phyloP scores from a whole-genome alignment of 352 stramenopile species.

The Globisporangium irregulare region DNA sequence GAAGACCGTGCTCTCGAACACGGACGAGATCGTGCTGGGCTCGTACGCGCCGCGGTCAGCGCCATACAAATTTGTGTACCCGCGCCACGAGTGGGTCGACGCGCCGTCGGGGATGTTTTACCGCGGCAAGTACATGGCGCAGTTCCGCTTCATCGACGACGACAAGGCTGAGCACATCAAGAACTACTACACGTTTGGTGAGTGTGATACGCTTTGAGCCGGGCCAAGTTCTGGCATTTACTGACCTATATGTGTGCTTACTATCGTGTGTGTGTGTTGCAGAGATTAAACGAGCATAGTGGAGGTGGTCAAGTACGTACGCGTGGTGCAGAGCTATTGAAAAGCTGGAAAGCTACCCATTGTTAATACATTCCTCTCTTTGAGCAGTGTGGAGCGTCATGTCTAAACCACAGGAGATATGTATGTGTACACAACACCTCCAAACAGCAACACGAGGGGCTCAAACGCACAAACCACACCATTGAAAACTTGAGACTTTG shows the following conservation, averaged over 20 bases:
- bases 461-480: too few relatives aligned
- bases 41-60: conserved; percentile 76
- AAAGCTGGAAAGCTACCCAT: background rate
- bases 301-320: background rate
- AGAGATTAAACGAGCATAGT: conserved; percentile 64
- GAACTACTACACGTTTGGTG: conserved; percentile 76
- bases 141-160: conserved; percentile 71
- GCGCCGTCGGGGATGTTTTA: conserved; percentile 85
- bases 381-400: too few relatives aligned
- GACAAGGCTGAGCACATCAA: conserved; percentile 68
- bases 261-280: conserved; percentile 5
- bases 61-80: conserved; percentile 82
- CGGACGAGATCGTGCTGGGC: conserved; percentile 81
- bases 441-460: too few relatives aligned
- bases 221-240: background rate
- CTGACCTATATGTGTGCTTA: background rate
- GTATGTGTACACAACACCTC: too few relatives aligned
- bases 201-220: conserved; percentile 14
- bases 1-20: conserved; percentile 71
- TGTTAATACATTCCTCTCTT: background rate
- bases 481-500: background rate
- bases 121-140: conserved; percentile 82
- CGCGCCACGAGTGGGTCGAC: conserved; percentile 76
- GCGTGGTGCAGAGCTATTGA: too few relatives aligned
- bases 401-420: too few relatives aligned